Evolutionary conservation across 805 yeast genomes (phyloP), one percentile per base, ranked within the genome.

Genomic region (Schwanniomyces pseudopolymorphus): DNA sequence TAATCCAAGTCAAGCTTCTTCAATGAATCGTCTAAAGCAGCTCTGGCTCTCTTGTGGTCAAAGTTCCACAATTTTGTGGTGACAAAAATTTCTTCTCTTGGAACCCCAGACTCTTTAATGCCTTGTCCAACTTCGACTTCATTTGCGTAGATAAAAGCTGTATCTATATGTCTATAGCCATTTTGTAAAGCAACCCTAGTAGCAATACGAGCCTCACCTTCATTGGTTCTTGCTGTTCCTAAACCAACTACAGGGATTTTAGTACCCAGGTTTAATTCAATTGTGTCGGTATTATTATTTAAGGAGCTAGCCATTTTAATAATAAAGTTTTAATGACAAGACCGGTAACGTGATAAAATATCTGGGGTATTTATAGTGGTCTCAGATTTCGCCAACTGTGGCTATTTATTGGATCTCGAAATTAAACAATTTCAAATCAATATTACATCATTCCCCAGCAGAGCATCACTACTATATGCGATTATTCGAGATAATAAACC

Each of bases 161-260:
- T 80, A 64, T 87, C 95, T 52, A 88, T 83, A 63, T 87, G 95
- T 53, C 81, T 77, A 68, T 85, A 84, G 24, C 90, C 90, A 28
- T 70, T 68, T 50, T 83, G 67, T 48, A 83, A 58, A 9, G 92
- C 92, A 24, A 70, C 57, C 31, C 67, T 59, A 33, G 83, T 87
- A 14, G 91, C 78, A 21, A 69, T 64, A 55, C 72, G 69, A 24
- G 79, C 88, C 16, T 31, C 35, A 14, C 35, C 35, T 16, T 72
- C 76, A 19, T 78, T 62, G 27, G 86, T 79, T 60, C 69, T 69
- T 85, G 88, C 87, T 26, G 94, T 85, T 40, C 95, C 95, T 40
- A 86, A 75, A 3, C 88, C 92, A 36, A 87, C 70, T 10, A 73
- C 77, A 33, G 92, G 92, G 49, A 87, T 83, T 38, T 58, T 53